Evolutionary conservation across 169 alveolate genomes (phyloP).

Genomic region (Cryptosporidium xiaoi): DNA sequence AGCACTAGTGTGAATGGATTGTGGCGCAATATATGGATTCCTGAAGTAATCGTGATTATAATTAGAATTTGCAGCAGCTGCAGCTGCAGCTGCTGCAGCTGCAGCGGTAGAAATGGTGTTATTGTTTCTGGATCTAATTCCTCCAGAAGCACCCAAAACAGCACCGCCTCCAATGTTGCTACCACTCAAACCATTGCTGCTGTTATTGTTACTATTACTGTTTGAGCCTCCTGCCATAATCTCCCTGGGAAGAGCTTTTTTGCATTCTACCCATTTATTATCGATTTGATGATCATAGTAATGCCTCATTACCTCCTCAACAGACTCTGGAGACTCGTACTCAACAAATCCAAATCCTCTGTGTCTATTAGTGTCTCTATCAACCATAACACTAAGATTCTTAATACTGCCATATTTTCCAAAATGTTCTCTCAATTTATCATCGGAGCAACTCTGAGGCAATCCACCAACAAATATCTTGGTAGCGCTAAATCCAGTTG

Average conservation of each 20-base stretch:
- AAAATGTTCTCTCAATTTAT: slow-evolving; percentile 82
- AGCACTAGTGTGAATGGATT: slow-evolving; percentile 52
- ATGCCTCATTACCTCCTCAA: slow-evolving; percentile 77
- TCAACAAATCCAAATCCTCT: slow-evolving; percentile 84
- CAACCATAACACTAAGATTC: slow-evolving; percentile 83
- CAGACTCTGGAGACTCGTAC: slow-evolving; percentile 78
- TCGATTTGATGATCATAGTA: slow-evolving; percentile 75
- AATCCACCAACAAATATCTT: slow-evolving; percentile 91
- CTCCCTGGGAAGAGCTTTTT: slow-evolving; percentile 78
- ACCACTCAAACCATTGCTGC: neutral
- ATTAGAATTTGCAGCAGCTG: slow-evolving; percentile 30
- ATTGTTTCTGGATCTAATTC: slow-evolving; percentile 41
- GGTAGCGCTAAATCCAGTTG: slow-evolving; percentile 72
- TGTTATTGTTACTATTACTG: neutral
- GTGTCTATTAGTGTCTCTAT: slow-evolving; percentile 81
- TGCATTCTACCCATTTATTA: slow-evolving; percentile 81
- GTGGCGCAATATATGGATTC: slow-evolving; percentile 21
- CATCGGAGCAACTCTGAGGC: slow-evolving; percentile 82
- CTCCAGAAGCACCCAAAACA: slow-evolving; percentile 3
- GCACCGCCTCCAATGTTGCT: neutral
- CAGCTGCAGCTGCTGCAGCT: slow-evolving; percentile 21
- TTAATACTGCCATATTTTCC: slow-evolving; percentile 79
- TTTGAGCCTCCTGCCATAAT: slow-evolving; percentile 71
- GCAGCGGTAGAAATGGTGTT: neutral
- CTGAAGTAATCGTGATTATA: slow-evolving; percentile 56